Evolutionary conservation across 495 filamentous ascomycete genomes (phyloP), one percentile per base, ranked within the genome.

Genomic region (Sordaria brevicollis): DNA sequence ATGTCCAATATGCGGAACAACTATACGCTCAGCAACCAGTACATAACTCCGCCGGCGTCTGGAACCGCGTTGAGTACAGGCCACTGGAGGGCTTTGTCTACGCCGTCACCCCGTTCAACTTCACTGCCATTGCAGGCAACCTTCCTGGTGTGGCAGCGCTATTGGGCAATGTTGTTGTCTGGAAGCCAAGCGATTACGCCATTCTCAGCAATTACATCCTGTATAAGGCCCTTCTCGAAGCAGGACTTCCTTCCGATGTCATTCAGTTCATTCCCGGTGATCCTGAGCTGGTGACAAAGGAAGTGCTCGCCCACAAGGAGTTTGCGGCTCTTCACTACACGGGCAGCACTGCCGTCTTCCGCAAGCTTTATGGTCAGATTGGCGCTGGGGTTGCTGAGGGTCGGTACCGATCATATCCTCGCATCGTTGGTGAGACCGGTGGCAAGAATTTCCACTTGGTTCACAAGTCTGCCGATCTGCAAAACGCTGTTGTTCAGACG

Each of bases 381-480:
- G 89, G 90, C 2, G 79, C 84, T 41, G 90, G 89, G 25, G 84
- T 93, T 31, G 88, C 86, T 5, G 87, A 90, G 71, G 89, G 86
- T 65, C 83, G 82, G 21, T 96, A 93, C 77, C 82, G 84, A 68
- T 86, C 88, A 57, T 96, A 93, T 80, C 92, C 92, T 15, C 87
- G 92, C 71, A 88, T 95, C 36, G 91, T 94, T 17, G 92, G 89
- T 68, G 92, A 96, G 83, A 95, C 93, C 3, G 91, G 92, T 69
- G 93, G 93, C 71, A 96, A 96, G 87, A 96, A 96, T 81, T 96
- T 93, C 84, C 93, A 94, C 81, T 82, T 96, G 41, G 78, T 96
- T 57, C 92, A 96, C 76, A 71, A 82, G 6, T 89, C 87, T 4
- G 92, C 93, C 38, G 90, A 95, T 72, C 74, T 93, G 62, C 79